Evolutionary conservation across 768 basidiomycete species (phyloP).

Genomic region (Suillus hirtellus): DNA sequence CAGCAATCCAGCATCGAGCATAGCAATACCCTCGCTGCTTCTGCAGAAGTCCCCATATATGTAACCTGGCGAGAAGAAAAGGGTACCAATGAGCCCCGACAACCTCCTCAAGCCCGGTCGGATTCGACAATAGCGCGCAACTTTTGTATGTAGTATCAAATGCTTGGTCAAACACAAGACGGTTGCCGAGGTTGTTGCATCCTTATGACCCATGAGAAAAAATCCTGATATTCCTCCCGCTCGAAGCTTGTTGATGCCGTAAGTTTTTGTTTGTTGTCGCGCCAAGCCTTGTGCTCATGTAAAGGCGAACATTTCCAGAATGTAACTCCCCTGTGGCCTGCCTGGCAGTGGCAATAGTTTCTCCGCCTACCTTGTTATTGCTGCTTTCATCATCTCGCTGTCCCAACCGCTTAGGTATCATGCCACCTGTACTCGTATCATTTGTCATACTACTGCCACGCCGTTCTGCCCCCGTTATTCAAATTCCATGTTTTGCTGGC

Average conservation of each 20-base stretch:
- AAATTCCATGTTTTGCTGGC: neutral
- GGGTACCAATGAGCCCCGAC: neutral
- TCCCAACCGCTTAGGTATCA: neutral
- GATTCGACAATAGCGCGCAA: neutral
- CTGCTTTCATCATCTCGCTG: neutral
- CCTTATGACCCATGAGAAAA: neutral
- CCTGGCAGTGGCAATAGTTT: neutral
- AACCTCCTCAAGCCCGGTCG: neutral
- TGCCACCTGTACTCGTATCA: neutral
- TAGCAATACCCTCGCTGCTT: neutral
- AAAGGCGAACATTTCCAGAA: neutral
- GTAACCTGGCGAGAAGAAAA: neutral
- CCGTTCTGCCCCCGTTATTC: neutral
- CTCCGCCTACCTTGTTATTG: neutral
- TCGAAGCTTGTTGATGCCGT: neutral
- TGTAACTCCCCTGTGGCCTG: no score
- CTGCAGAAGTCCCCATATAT: neutral
- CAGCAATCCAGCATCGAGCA: neutral
- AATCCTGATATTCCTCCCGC: neutral
- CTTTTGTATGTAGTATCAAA: neutral
- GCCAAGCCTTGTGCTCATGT: neutral
- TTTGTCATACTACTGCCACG: neutral
- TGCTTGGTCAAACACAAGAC: neutral
- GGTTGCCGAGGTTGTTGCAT: neutral
- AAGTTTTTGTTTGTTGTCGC: neutral